Base-by-base conservation (phyloP, 2,329 filamentous ascomycete genomes). In the Alternaria rosae region DNA sequence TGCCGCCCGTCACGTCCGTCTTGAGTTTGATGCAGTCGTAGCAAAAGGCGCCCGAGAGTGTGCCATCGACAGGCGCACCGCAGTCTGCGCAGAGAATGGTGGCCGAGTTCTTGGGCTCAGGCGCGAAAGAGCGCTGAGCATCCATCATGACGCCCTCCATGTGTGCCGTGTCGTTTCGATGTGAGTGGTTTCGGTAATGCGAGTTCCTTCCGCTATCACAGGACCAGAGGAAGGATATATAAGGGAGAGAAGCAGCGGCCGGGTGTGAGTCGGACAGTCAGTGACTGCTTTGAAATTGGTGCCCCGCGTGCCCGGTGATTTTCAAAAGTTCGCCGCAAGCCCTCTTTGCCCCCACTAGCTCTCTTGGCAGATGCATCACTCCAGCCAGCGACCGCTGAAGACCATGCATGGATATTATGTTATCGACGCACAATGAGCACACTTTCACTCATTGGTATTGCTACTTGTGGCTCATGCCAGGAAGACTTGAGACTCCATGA, bases 51-150 rank as follows among this genome's bases (percentile, higher is more conserved):
- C 93, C 93, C 3, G 89, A 73, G 7, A 89, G 88, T 17, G 93
- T 97, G 80, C 95, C 95, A 81, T 97, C 94, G 75, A 99, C 97
- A 41, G 94, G 91, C 63, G 92, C 93, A 76, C 94, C 95, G 81
- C 95, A 99, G 85, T 98, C 97, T 84, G 93, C 97, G 82, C 95
- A 99, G 61, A 99, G 91, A 77, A 98, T 97, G n/a, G 88, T 90
- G 66, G 88, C 87, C 66, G 82, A 74, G 61, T 70, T 80, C 64
- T 78, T 77, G 28, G 75, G 70, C 50, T 70, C 70, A 60, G 81
- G 78, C 61, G 76, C 77, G 67, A 83, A 79, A 51, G 77, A 69
- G 47, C 80, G 73, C 58, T 77, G 76, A 48, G 70, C 60, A 67
- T 82, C 81, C 56, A 82, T 70, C 66, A 82, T 79, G 80, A 82